Evolutionary conservation across 257 asterid genomes (phyloP).

Genomic region (Gentiana straminea): DNA sequence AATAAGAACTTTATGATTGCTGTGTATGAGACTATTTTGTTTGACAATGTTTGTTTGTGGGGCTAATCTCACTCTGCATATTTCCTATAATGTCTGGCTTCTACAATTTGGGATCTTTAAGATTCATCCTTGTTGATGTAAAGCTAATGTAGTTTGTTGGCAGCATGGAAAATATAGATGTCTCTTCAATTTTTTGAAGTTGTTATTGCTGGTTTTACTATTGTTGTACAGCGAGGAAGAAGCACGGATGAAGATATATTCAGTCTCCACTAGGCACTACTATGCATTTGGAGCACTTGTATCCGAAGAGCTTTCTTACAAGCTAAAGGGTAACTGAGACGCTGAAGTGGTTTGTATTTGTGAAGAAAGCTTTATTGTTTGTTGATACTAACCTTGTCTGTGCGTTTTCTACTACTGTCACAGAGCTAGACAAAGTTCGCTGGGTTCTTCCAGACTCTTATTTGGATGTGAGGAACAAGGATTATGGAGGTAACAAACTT

Average conservation of each 20-base stretch:
- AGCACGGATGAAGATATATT: conserved; percentile 87
- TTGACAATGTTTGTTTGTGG: too few species aligned
- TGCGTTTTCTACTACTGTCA: conserved; percentile 11
- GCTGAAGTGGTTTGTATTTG: conserved; percentile 3
- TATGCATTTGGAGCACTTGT: conserved; percentile 98
- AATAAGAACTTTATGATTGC: too few species aligned
- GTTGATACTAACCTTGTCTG: not conserved
- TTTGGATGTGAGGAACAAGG: conserved; percentile 81
- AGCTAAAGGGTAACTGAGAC: conserved; percentile 45
- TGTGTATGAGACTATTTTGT: too few species aligned
- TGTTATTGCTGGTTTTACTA: not conserved
- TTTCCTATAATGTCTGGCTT: too few species aligned
- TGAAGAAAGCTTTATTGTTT: not conserved
- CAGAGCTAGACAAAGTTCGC: conserved; percentile 64
- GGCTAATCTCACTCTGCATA: too few species aligned
- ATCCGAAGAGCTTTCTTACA: conserved; percentile 74
- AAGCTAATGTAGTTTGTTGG: too few species aligned
- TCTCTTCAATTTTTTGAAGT: too few species aligned
- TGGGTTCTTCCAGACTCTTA: conserved; percentile 99
- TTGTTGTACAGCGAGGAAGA: conserved; percentile 59
- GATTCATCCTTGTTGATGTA: too few species aligned
- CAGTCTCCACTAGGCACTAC: conserved; percentile 78
- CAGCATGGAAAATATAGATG: too few species aligned
- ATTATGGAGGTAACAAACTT: conserved; percentile 70
- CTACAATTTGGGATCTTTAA: too few species aligned